Evolutionary conservation across 108 stramenopile genomes (phyloP).

Genomic region (Mayamaea pseudoterrestris): DNA sequence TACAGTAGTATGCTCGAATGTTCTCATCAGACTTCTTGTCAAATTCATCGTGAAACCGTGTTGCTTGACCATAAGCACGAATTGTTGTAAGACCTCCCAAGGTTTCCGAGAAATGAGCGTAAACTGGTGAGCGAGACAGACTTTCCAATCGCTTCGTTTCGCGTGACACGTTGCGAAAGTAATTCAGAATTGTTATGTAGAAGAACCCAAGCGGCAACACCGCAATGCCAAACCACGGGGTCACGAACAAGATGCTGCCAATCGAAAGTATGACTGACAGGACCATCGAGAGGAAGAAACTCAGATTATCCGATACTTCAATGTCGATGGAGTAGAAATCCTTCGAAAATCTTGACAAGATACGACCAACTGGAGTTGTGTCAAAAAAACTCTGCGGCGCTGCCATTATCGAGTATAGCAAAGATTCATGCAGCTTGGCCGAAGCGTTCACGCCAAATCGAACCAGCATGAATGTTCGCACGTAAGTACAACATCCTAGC

Average conservation of each 20-base stretch:
- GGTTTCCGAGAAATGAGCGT: slow-evolving; percentile 87
- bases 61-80: slow-evolving; percentile 77
- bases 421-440: slow-evolving; percentile 30
- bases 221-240: slow-evolving; percentile 34
- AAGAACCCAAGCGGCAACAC: slow-evolving; percentile 54
- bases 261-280: slow-evolving; percentile 61
- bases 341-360: slow-evolving; percentile 47
- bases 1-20: slow-evolving; percentile 79
- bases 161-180: slow-evolving; percentile 60
- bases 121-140: slow-evolving; percentile 74
- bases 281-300: no score
- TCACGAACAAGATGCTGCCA: slow-evolving; percentile 59
- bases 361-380: slow-evolving; percentile 42
- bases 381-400: slow-evolving; percentile 86
- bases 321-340: slow-evolving; percentile 95
- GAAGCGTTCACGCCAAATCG: slow-evolving; percentile 52
- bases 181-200: slow-evolving; percentile 54
- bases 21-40: slow-evolving; percentile 51
- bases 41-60: slow-evolving; percentile 50
- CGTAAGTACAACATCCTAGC: slow-evolving; percentile 38
- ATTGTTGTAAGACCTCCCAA: slow-evolving; percentile 88
- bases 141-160: slow-evolving; percentile 89
- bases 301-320: slow-evolving; percentile 49
- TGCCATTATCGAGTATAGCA: slow-evolving; percentile 44
- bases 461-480: slow-evolving; percentile 42